Evolutionary conservation across 352 stramenopile species (phyloP).

Genomic region (Discostella stelligera): DNA sequence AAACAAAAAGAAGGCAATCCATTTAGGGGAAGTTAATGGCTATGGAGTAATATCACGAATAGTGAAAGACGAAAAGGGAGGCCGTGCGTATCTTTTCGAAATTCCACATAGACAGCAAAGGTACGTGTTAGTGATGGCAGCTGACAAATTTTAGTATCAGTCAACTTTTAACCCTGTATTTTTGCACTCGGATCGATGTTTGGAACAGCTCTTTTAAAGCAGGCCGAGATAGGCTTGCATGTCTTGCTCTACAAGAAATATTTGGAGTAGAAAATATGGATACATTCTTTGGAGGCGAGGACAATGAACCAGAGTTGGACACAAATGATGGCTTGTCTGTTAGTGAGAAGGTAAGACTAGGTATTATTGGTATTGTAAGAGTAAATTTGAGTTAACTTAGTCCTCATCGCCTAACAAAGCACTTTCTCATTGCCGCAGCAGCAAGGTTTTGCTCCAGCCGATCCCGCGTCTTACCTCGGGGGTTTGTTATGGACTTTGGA

Average conservation of each 20-base stretch:
- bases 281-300: slow-evolving; percentile 27
- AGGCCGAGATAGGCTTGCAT: slow-evolving; percentile 51
- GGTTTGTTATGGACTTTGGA: slow-evolving; percentile 77
- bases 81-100: slow-evolving; percentile 37
- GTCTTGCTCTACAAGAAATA: slow-evolving; percentile 65
- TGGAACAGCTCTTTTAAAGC: slow-evolving; percentile 18
- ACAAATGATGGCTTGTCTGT: not conserved
- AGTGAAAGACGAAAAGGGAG: slow-evolving; percentile 20
- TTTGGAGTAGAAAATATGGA: slow-evolving; percentile 51
- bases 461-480: slow-evolving; percentile 60
- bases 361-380: slow-evolving; percentile 8
- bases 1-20: not conserved
- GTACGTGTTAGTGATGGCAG: not conserved
- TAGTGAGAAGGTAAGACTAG: slow-evolving; percentile 18
- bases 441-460: slow-evolving; percentile 35
- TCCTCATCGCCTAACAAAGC: too few relatives aligned
- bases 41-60: slow-evolving; percentile 40
- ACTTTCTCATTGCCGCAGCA: slow-evolving; percentile 13
- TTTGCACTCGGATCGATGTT: slow-evolving; percentile 23
- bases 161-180: slow-evolving; percentile 22
- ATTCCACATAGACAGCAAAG: slow-evolving; percentile 33
- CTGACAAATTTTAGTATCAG: slow-evolving; percentile 4
- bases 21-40: slow-evolving; percentile 32
- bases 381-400: not conserved
- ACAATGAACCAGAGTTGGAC: slow-evolving; percentile 35